phyloP scores from a whole-genome alignment of 2,329 filamentous ascomycete species.

The Penicillium sp. region DNA sequence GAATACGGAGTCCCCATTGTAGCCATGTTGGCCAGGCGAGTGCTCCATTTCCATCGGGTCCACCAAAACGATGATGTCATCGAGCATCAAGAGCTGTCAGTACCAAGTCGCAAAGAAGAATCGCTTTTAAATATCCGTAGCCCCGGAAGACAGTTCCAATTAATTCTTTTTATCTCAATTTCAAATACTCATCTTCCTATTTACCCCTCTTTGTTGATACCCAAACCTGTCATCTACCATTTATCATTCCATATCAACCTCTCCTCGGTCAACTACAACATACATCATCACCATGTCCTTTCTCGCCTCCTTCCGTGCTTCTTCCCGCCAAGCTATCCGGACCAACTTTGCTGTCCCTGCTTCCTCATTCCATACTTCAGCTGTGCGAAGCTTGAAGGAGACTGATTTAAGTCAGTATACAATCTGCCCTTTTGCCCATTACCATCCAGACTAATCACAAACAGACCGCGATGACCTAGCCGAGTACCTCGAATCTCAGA shows the following conservation, averaged over 20 bases:
- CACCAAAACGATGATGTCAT: constrained; percentile 2
- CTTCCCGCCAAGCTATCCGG: constrained; percentile 24
- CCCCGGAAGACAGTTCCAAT: not conserved
- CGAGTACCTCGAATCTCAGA: constrained; percentile 51
- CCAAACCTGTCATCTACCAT: not conserved
- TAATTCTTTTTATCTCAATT: not conserved
- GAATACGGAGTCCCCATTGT: not conserved
- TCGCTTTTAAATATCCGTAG: not conserved
- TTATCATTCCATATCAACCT: not conserved
- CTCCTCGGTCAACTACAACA: not conserved
- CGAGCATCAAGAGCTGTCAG: not conserved
- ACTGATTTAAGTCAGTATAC: constrained; percentile 33
- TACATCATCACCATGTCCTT: constrained; percentile 35
- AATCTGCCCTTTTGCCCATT: not conserved
- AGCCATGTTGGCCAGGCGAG: not conserved
- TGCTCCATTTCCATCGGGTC: not conserved
- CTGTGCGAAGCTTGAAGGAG: constrained; percentile 34
- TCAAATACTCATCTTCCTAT: not conserved
- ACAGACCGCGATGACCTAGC: constrained; percentile 46
- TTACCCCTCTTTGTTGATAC: not conserved
- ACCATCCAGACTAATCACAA: not conserved
- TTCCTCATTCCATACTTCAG: constrained; percentile 33
- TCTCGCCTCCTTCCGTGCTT: constrained; percentile 30
- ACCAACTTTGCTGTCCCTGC: constrained; percentile 15
- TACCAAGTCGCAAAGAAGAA: not conserved